Evolutionary conservation across 1,284 basidiomycete genomes (phyloP).

Genomic region (Ustilago crameri): DNA sequence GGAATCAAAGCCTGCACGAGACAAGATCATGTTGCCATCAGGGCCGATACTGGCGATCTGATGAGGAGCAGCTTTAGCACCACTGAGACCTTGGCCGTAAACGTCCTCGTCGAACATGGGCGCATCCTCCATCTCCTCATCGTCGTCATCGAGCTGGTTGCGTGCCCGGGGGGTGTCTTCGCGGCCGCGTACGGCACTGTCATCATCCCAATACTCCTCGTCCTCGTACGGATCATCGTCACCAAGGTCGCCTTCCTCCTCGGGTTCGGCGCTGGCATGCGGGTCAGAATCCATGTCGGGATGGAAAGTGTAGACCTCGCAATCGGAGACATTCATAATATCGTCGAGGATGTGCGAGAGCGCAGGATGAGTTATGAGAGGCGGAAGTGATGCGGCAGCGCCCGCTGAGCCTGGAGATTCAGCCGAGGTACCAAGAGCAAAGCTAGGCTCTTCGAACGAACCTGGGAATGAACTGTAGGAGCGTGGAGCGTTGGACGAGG

Average conservation of each 20-base stretch:
- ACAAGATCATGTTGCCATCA: slow-evolving; percentile 40
- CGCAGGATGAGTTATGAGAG: slow-evolving; percentile 75
- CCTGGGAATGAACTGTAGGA: slow-evolving; percentile 55
- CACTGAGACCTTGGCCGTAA: slow-evolving; percentile 50
- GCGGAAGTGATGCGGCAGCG: slow-evolving; percentile 27
- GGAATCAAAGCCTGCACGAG: slow-evolving; percentile 16
- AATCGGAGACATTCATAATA: slow-evolving; percentile 87
- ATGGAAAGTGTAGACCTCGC: slow-evolving; percentile 93
- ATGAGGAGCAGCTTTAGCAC: slow-evolving; percentile 24
- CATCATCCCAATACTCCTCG: slow-evolving; percentile 54
- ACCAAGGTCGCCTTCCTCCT: slow-evolving; percentile 71
- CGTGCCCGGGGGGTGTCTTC: slow-evolving; percentile 47
- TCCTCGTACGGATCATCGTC: slow-evolving; percentile 71
- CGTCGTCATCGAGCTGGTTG: slow-evolving; percentile 19
- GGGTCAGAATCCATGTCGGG: slow-evolving; percentile 96
- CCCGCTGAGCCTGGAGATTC: slow-evolving; percentile 27
- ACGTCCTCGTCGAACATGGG: slow-evolving; percentile 67
- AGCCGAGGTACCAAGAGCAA: slow-evolving; percentile 27
- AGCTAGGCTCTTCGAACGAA: slow-evolving; percentile 58
- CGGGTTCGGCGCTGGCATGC: slow-evolving; percentile 74
- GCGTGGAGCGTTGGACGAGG: slow-evolving; percentile 53
- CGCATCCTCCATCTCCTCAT: slow-evolving; percentile 56
- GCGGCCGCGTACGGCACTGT: slow-evolving; percentile 40
- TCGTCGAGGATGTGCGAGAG: slow-evolving; percentile 89
- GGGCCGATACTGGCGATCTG: slow-evolving; percentile 37